Percentiles rank a stretch among this genome's conserved stretches.
Evolutionary conservation across 192 early-diverging fungal genomes (phyloP).

Genomic region (Coemansia aciculifera): DNA sequence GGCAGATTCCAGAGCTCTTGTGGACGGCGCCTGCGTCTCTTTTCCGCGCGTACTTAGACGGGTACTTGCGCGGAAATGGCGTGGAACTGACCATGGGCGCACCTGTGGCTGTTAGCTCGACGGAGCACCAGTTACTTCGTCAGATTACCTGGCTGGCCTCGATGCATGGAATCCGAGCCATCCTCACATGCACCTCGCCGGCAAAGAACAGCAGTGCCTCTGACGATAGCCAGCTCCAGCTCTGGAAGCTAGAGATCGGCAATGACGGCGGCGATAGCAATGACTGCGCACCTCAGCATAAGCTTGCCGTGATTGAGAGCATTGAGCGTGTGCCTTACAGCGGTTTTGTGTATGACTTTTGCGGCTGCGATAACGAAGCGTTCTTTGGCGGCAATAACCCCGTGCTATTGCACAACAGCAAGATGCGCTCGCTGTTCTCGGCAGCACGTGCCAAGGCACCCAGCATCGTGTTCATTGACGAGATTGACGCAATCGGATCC

Average conservation of each 20-base stretch:
- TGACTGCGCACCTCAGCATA: constrained; percentile 3
- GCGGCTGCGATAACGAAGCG: constrained; percentile 55
- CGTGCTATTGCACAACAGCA: constrained; percentile 57
- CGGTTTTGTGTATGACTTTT: constrained; percentile 54
- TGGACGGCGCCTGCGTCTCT: constrained; percentile 27
- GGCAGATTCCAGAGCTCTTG: constrained; percentile 33
- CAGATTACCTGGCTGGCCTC: constrained; percentile 50
- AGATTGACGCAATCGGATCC: constrained; percentile 96
- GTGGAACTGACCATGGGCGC: not conserved
- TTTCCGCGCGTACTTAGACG: constrained; percentile 29
- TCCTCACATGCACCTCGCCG: not conserved
- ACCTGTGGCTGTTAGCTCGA: constrained; percentile 3
- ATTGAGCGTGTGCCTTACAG: constrained; percentile 35
- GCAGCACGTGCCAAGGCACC: constrained; percentile 76
- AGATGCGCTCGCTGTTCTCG: constrained; percentile 59
- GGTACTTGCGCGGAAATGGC: constrained; percentile 13
- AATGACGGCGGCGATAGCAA: not conserved
- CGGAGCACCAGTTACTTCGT: constrained; percentile 28
- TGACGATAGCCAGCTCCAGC: not conserved
- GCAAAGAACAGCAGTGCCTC: not conserved
- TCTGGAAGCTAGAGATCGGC: constrained; percentile 23
- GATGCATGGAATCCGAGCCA: constrained; percentile 35
- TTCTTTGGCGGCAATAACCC: constrained; percentile 57
- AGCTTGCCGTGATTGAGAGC: constrained; percentile 27
- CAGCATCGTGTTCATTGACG: constrained; percentile 98